Evolutionary conservation across 768 basidiomycete genomes (phyloP).

Genomic region (Tylopilus sp.): DNA sequence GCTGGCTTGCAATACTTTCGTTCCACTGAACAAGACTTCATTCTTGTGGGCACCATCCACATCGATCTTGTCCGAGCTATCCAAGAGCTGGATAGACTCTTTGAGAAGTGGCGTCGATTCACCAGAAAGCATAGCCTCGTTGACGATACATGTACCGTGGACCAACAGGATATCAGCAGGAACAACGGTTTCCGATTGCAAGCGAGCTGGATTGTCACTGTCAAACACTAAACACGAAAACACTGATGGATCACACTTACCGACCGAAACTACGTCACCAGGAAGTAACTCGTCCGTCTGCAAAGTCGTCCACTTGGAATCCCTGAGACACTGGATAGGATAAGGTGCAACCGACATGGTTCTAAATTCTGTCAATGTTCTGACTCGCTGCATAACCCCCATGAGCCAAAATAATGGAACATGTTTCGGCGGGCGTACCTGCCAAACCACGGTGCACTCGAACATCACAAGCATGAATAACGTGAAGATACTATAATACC

Average conservation of each 20-base stretch:
- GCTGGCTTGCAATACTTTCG: conserved; percentile 89
- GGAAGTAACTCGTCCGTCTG: conserved; percentile 88
- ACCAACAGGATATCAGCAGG: conserved; percentile 94
- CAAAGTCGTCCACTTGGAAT: conserved; percentile 74
- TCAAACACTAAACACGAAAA: conserved; percentile 1
- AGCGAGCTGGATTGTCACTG: conserved; percentile 47
- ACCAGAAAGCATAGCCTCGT: conserved; percentile 98
- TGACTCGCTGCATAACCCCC: conserved; percentile 61
- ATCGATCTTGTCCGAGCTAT: conserved; percentile 71
- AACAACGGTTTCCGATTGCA: conserved; percentile 78
- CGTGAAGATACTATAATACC: conserved; percentile 98
- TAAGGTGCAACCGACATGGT: conserved; percentile 96
- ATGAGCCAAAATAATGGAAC: background rate
- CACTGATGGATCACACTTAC: conserved; percentile 42
- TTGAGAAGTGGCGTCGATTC: conserved; percentile 97
- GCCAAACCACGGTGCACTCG: conserved; percentile 98
- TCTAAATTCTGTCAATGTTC: conserved; percentile 91
- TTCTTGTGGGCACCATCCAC: conserved; percentile 87
- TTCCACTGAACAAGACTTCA: conserved; percentile 89
- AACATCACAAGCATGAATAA: conserved; percentile 98
- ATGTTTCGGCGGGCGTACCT: conserved; percentile 50
- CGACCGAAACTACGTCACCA: conserved; percentile 82
- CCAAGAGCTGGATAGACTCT: conserved; percentile 87
- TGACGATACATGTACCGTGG: conserved; percentile 91
- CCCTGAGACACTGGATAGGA: conserved; percentile 77